Evolutionary conservation across 1,284 basidiomycete species (phyloP).

Genomic region (Sphaerobolus stellatus): DNA sequence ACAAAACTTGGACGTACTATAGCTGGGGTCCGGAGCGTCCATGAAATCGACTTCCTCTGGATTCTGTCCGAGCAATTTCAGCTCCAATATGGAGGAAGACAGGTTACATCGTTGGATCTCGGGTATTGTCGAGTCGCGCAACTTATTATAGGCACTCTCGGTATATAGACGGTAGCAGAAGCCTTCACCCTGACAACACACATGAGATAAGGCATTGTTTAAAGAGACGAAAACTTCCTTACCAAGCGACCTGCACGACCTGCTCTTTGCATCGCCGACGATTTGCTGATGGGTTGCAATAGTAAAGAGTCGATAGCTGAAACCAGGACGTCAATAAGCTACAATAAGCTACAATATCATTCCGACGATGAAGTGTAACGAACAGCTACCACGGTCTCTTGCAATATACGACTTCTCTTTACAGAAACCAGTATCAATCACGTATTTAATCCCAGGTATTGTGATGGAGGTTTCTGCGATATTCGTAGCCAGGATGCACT

Average conservation of each 20-base stretch:
- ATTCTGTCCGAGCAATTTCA: slow-evolving; percentile 81
- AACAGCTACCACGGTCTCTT: slow-evolving; percentile 63
- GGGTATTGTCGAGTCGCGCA: slow-evolving; percentile 72
- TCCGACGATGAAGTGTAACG: neutral
- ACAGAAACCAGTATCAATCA: slow-evolving; percentile 92
- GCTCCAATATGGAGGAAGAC: slow-evolving; percentile 77
- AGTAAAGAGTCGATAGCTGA: slow-evolving; percentile 86
- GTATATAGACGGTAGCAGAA: slow-evolving; percentile 89
- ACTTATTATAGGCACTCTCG: slow-evolving; percentile 66
- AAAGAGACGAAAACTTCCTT: slow-evolving; percentile 23
- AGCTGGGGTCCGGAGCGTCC: slow-evolving; percentile 74
- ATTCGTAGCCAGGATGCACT: slow-evolving; percentile 93
- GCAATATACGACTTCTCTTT: slow-evolving; percentile 92
- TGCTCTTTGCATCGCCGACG: slow-evolving; percentile 82
- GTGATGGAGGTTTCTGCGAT: slow-evolving; percentile 99
- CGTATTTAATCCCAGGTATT: slow-evolving; percentile 93
- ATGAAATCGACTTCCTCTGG: slow-evolving; percentile 79
- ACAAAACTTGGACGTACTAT: slow-evolving; percentile 48
- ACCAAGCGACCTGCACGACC: slow-evolving; percentile 92
- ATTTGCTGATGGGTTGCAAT: slow-evolving; percentile 85
- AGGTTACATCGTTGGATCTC: slow-evolving; percentile 88
- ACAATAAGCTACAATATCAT: too few relatives aligned
- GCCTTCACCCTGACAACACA: slow-evolving; percentile 59
- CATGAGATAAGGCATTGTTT: slow-evolving; percentile 6
- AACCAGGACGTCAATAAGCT: slow-evolving; percentile 11